Conservation (phyloP, 139 green algal genomes). For the Haematococcus lacustris region DNA sequence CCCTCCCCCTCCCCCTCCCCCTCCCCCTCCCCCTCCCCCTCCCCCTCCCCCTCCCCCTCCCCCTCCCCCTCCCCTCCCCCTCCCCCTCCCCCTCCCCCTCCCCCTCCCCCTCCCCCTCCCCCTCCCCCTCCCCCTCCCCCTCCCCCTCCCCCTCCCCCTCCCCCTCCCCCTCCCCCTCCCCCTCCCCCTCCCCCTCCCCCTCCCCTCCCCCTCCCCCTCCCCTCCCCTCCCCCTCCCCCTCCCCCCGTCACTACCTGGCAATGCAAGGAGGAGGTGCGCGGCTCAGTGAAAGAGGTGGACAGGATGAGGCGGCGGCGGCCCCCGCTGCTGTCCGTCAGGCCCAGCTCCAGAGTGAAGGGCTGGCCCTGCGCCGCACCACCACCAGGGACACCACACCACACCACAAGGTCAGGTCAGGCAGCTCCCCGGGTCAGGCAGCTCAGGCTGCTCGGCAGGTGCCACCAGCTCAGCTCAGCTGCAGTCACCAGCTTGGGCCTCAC, state of each 20-base stretch:
- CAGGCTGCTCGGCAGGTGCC: too few relatives aligned
- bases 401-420: too few relatives aligned
- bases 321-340: slow-evolving; percentile 10
- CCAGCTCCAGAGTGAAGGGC: slow-evolving; percentile 25
- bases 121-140: too few relatives aligned
- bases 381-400: too few relatives aligned
- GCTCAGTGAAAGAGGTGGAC: slow-evolving; percentile 28
- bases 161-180: background rate
- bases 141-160: background rate
- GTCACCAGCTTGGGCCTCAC: too few relatives aligned
- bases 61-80: too few relatives aligned
- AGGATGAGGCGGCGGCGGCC: slow-evolving; percentile 23
- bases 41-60: too few relatives aligned
- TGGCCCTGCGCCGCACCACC: slow-evolving; percentile 18
- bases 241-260: slow-evolving; percentile 11
- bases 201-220: background rate
- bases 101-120: too few relatives aligned
- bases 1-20: background rate
- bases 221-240: background rate
- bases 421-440: background rate
- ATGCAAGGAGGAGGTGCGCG: slow-evolving; percentile 23
- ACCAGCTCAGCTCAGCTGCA: too few relatives aligned
- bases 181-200: too few relatives aligned
- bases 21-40: too few relatives aligned
- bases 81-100: too few relatives aligned